Conservation (phyloP, 805 yeast genomes). For the Candida ficus region DNA sequence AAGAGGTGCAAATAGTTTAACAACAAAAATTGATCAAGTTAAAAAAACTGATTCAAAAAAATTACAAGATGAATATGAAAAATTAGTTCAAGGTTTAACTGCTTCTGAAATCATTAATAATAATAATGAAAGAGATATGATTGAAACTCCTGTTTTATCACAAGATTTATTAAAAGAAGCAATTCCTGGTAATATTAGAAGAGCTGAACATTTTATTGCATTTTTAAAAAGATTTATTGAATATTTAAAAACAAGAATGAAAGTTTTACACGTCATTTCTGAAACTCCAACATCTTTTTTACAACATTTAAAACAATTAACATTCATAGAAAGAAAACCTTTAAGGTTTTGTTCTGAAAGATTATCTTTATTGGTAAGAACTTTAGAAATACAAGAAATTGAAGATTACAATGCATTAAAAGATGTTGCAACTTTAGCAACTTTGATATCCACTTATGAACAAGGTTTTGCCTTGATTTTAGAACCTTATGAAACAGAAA, state of each 20-base stretch:
- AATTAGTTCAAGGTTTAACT: conserved; percentile 82
- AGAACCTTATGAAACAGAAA: conserved; percentile 94
- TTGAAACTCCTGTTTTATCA: conserved; percentile 85
- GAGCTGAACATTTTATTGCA: conserved; percentile 96
- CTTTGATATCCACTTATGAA: conserved; percentile 92
- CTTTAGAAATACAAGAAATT: conserved; percentile 79
- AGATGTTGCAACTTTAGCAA: conserved; percentile 95
- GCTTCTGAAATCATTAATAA: conserved; percentile 67
- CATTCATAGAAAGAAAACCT: conserved; percentile 91
- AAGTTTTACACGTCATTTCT: conserved; percentile 93
- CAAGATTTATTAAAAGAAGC: conserved; percentile 86
- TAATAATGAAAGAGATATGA: conserved; percentile 60
- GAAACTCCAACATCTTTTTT: conserved; percentile 93
- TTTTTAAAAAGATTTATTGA: conserved; percentile 90
- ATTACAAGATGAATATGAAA: conserved; percentile 86
- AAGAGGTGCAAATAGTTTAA: conserved; percentile 75
- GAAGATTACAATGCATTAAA: conserved; percentile 92
- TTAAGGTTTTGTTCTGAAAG: conserved; percentile 89
- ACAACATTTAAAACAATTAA: conserved; percentile 87
- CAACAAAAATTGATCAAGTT: conserved; percentile 79
- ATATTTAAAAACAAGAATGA: conserved; percentile 94
- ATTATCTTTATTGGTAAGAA: conserved; percentile 79
- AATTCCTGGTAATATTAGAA: conserved; percentile 92
- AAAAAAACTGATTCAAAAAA: conserved; percentile 77
- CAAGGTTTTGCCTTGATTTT: conserved; percentile 85